Conservation (phyloP, 1,284 basidiomycete genomes). For the Porodaedalea pini region DNA sequence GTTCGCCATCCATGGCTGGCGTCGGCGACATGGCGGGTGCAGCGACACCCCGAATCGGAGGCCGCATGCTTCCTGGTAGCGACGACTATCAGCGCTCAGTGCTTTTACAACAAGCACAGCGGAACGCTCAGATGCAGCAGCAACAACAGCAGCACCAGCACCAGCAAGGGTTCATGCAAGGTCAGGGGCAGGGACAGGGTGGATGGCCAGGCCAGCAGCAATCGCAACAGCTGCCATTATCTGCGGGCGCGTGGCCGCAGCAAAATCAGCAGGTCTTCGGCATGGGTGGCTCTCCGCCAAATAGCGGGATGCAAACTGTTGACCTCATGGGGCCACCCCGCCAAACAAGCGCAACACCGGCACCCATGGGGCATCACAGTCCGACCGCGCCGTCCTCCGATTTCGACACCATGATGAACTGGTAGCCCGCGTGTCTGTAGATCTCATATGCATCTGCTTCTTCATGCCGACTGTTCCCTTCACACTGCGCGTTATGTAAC, state of each 20-base stretch:
- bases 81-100: slow-evolving; percentile 35
- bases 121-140: slow-evolving; percentile 30
- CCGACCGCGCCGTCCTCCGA: slow-evolving; percentile 11
- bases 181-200: slow-evolving; percentile 29
- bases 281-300: slow-evolving; percentile 5
- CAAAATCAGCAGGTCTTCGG: slow-evolving; percentile 11
- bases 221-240: background rate
- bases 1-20: slow-evolving; percentile 59
- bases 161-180: slow-evolving; percentile 27
- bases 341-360: slow-evolving; percentile 12
- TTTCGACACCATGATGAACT: slow-evolving; percentile 17
- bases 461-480: background rate
- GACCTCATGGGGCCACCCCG: slow-evolving; percentile 14
- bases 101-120: slow-evolving; percentile 31
- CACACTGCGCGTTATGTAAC: background rate
- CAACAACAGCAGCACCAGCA: slow-evolving; percentile 36
- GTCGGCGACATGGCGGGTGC: slow-evolving; percentile 39
- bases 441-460: background rate
- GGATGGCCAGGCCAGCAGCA: slow-evolving; percentile 21
- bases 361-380: slow-evolving; percentile 18
- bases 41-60: slow-evolving; percentile 41
- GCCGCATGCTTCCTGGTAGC: slow-evolving; percentile 49
- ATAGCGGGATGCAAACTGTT: background rate
- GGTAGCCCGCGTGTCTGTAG: slow-evolving; percentile 9
- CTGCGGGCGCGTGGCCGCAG: slow-evolving; percentile 10